Conservation (phyloP, 768 basidiomycete species). For the Lentinula sp. region DNA sequence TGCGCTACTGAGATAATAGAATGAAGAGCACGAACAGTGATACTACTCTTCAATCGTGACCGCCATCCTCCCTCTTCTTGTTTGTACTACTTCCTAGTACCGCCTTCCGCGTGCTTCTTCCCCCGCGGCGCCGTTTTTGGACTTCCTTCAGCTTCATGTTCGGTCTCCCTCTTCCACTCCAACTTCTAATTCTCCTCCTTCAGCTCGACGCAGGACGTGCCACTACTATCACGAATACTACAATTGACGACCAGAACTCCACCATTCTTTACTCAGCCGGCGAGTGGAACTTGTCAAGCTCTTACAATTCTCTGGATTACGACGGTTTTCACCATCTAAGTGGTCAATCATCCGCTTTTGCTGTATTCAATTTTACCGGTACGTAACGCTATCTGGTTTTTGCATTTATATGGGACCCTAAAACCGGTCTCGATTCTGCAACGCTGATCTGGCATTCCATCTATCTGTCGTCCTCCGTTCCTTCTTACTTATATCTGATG, state of each 20-base stretch:
- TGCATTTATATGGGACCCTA: neutral
- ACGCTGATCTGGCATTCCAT: neutral
- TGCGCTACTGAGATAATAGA: neutral
- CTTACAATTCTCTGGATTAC: slow-evolving; percentile 1
- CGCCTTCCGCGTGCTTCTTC: too few species aligned
- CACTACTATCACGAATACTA: neutral
- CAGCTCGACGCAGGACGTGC: neutral
- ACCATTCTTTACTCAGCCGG: neutral
- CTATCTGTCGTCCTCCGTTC: neutral
- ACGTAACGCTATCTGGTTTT: neutral
- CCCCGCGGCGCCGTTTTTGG: neutral
- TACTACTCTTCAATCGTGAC: neutral
- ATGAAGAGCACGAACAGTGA: neutral
- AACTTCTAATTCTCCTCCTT: neutral
- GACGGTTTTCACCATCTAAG: slow-evolving; percentile 5
- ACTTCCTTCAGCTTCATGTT: neutral
- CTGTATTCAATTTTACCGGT: slow-evolving; percentile 7
- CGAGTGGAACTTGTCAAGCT: neutral
- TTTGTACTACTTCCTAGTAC: neutral
- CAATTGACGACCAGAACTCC: slow-evolving; percentile 5
- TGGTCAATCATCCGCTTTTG: neutral
- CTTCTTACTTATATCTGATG: neutral
- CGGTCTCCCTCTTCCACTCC: neutral
- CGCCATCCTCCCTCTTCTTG: neutral
- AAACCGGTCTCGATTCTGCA: neutral